These are phyloP conservation scores for Tranzscheliella williamsii DNA, from an alignment of 1,284 basidiomycete genomes.

Conservation along the genomic window DNA sequence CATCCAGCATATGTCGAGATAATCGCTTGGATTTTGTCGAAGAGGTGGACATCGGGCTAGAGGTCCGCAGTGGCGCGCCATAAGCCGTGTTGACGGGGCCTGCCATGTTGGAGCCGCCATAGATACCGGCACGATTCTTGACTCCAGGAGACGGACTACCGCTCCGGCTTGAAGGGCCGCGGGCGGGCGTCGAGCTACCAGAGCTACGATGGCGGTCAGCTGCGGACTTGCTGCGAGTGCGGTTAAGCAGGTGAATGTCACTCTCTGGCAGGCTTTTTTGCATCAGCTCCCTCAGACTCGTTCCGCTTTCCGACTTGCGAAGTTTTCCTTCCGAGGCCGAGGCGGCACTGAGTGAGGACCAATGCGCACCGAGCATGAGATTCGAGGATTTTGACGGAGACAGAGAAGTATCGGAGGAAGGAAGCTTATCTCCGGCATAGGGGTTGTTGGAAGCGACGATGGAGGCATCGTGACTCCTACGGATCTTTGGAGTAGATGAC, in stretches of 20 bases:
- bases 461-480: conserved; percentile 5
- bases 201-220: too few species aligned
- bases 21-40: neutral
- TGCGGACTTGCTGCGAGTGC: conserved; percentile 1
- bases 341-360: neutral
- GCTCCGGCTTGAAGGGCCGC: neutral
- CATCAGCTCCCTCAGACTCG: conserved; percentile 23
- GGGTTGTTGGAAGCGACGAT: conserved; percentile 9
- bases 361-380: conserved; percentile 13
- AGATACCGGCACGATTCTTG: neutral
- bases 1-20: conserved; percentile 16
- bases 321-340: conserved; percentile 1
- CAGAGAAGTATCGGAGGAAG: too few species aligned
- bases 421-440: too few species aligned
- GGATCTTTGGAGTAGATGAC: conserved; percentile 17
- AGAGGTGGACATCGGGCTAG: neutral
- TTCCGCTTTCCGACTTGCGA: conserved; percentile 14
- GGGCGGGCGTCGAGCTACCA: neutral
- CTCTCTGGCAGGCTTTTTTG: conserved; percentile 6
- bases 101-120: neutral
- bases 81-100: neutral
- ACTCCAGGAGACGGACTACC: neutral
- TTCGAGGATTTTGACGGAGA: conserved; percentile 11
- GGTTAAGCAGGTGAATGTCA: neutral
- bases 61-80: too few species aligned